phyloP scores from a whole-genome alignment of 208 protist genomes.

The Acanthamoeba triangularis region DNA sequence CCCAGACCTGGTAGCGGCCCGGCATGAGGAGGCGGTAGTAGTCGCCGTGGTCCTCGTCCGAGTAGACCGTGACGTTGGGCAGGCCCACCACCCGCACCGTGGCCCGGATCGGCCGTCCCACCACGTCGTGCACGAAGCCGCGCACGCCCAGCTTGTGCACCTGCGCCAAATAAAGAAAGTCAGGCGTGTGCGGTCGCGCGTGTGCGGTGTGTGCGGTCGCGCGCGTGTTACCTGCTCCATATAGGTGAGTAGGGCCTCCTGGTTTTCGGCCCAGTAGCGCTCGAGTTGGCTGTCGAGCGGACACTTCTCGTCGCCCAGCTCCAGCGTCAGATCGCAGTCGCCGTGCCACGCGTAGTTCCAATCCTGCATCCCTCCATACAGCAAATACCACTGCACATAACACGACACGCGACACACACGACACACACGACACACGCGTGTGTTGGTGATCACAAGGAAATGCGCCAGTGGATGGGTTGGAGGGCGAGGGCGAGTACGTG shows the following conservation, averaged over 20 bases:
- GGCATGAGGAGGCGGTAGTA: slow-evolving; percentile 68
- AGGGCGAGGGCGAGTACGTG: neutral
- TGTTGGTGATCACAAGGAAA: neutral
- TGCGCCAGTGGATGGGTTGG: neutral
- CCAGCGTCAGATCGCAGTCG: slow-evolving; percentile 84
- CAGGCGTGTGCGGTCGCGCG: too few relatives aligned
- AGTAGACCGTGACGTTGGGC: slow-evolving; percentile 34
- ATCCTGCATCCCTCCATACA: slow-evolving; percentile 87
- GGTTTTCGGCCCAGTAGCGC: slow-evolving; percentile 39
- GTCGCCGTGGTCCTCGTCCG: slow-evolving; percentile 56
- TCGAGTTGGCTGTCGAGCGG: neutral
- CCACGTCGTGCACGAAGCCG: slow-evolving; percentile 35
- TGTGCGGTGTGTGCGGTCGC: too few relatives aligned
- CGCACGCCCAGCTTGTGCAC: slow-evolving; percentile 48
- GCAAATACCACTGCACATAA: slow-evolving; percentile 81
- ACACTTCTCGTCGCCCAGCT: slow-evolving; percentile 78
- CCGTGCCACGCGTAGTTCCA: slow-evolving; percentile 84
- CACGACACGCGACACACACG: neutral
- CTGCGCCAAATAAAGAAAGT: neutral
- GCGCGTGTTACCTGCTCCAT: slow-evolving; percentile 13
- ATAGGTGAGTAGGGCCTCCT: slow-evolving; percentile 51
- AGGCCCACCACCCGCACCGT: neutral
- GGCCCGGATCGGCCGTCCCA: neutral
- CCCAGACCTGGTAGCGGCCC: slow-evolving; percentile 38
- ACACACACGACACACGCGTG: neutral